Base-by-base conservation (phyloP, 257 asterid genomes). In the Ballota nigra region DNA sequence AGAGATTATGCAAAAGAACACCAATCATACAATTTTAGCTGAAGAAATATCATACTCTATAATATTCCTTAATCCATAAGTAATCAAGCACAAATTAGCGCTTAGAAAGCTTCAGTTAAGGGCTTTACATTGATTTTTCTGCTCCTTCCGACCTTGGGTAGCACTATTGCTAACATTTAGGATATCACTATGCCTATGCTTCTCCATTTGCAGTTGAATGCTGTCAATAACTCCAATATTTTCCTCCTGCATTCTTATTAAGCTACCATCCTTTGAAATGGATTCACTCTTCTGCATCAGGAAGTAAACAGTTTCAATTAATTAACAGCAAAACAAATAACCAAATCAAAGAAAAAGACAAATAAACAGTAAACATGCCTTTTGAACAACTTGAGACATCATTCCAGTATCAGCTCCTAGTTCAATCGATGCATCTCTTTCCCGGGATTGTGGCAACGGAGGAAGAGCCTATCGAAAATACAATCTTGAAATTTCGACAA, bases 391-490 rank as follows among this genome's bases (percentile, higher is more conserved):
- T 62, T 24, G 78, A 63, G 67, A 26, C 38, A n/a, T 63, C 28
- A 53, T 56, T 68, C 52, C 63, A 40, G 77, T 63, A 75, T 56
- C 69, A 58, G 68, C 43, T 1, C 31, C 33, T 16, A 33, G 52
- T 52, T 73, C 74, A 22, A 33, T 76, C 60, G 61, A 55, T 15
- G 73, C 63, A 47, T 80, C 78, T 73, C 79, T 77, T 28, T 63
- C 86, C 49, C 79, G 73, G 31, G 84, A 79, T 19, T 79, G 74
- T n/a, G 83, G 72, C 60, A 69, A 23, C 22, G 79, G 77, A n/a
- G 83, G 80, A 57, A 75, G 69, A 61, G 82, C 82, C 92, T 86
- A 69, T 68, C 6, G 51, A 72, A n/a, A 55, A 62, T 60, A 15
- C 23, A 58, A 70, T 56, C 6, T 45, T 85, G 60, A 73, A 66